Percentiles rank a stretch among this genome's conserved stretches.
Evolutionary conservation across 2,329 filamentous ascomycete genomes (phyloP).

Genomic region (Plenodomus tracheiphilus): DNA sequence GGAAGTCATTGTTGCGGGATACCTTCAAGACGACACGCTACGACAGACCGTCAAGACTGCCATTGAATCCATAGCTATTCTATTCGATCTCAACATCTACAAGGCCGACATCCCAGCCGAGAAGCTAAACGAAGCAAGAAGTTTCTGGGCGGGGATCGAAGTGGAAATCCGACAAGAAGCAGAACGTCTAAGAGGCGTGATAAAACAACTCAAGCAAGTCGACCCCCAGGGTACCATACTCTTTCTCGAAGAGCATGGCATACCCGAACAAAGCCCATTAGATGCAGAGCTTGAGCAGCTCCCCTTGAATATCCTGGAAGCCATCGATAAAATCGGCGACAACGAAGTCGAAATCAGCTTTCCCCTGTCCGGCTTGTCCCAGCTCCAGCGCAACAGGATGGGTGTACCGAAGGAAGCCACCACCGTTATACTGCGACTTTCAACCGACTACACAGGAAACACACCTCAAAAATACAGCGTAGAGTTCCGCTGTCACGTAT

Average conservation of each 20-base stretch:
- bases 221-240: conserved; percentile 32
- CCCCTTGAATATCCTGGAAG: conserved; percentile 23
- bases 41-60: conserved; percentile 13
- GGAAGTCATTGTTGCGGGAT: conserved; percentile 32
- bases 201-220: conserved; percentile 23
- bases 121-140: conserved; percentile 19
- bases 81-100: conserved; percentile 22
- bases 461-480: conserved; percentile 5
- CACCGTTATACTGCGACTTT: neutral
- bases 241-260: conserved; percentile 26
- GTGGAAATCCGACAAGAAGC: conserved; percentile 29
- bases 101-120: conserved; percentile 9
- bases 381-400: conserved; percentile 30
- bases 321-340: conserved; percentile 28
- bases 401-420: conserved; percentile 16
- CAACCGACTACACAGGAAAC: neutral
- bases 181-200: conserved; percentile 22
- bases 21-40: conserved; percentile 20
- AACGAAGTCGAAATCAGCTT: conserved; percentile 37
- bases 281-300: conserved; percentile 33
- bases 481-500: conserved; percentile 26
- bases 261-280: conserved; percentile 25
- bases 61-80: conserved; percentile 20
- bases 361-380: conserved; percentile 22
- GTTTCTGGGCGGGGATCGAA: conserved; percentile 25